Evolutionary conservation across 352 stramenopile species (phyloP), one percentile per base, ranked within the genome.

Genomic region (Phytophthora chlamydospora): DNA sequence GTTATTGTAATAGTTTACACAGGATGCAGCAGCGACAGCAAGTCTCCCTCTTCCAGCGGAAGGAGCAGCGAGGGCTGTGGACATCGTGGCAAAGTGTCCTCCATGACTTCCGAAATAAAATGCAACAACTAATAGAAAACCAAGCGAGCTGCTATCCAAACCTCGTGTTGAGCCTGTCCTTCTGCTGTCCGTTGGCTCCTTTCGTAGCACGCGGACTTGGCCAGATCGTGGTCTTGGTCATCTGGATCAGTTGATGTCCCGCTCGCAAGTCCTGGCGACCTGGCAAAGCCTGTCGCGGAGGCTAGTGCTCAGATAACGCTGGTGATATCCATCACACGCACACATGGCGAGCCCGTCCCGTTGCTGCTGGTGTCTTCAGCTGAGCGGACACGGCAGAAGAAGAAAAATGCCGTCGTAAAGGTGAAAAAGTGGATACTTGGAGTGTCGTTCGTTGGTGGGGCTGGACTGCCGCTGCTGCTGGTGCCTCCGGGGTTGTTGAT

Each of bases 1-100:
- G 56, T 63, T 76, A 64, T 75, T 76, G 61, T 66, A 24, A 47
- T 79, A 78, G 32, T 80, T 68, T 78, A 80, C 67, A 76, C 31
- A 49, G 21, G 33, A 45, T 27, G 59, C 54, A 75, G 53, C 43
- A 64, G n/a, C n/a, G n/a, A 21, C 58, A 69, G 36, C 46, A 39
- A 55, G 46, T 52, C 66, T 71, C 73, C 73, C 60, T 82, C 73
- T 82, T 76, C 73, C 73, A 54, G 42, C 44, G 73, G 64, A 82
- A 69, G 68, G 73, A 72, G 73, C 55, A 62, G 40, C 42, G 31
- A 62, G 36, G 34, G 34, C 21, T 58, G 38, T 55, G 35, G 45
- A 50, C 45, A 38, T 38, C 39, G 31, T 52, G 33, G 39, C 56
- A 52, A 66, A 38, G 45, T 38, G 45, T 47, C 52, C 16, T 47